Evolutionary conservation across 495 filamentous ascomycete genomes (phyloP), one percentile per base, ranked within the genome.

Genomic region (Pyrenula aspistea): DNA sequence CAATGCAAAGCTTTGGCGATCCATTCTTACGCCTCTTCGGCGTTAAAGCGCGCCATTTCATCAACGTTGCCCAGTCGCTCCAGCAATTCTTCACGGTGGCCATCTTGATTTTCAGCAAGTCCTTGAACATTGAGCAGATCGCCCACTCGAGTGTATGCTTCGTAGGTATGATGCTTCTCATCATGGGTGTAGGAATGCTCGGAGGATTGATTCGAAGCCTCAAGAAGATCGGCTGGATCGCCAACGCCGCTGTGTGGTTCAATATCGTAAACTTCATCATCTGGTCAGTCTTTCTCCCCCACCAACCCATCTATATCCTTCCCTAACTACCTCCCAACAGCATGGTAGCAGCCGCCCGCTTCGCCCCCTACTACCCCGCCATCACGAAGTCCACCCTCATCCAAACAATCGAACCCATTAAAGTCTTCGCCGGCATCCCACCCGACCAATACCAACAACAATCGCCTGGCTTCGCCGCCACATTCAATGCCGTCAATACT

Each of bases 1-100:
- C 82, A 0, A 64, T 80, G 19, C 64, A 68, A 56, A 78, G 70
- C 52, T 85, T 76, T 60, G 80, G 78, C 49, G 82, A 85, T 58
- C 67, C 77, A 4, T 78, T 73, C 62, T 79, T 76, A 60, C 78
- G 82, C 53, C 62, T 82, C 22, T 81, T 69, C 56, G 82, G 82
- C 1, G 53, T 62, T 3, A 62, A 62, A 42, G 68, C 72, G 2
- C 78, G 81, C 20, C 71, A 82, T 56, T 60, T 72, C n/a, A 67
- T 82, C 66, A 85, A 83, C 59, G 53, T 82, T 57, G 58, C 71
- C 2, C 74, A 83, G 57, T 70, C 75, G 2, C 55, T 83, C 56
- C 77, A 78, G 57, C 61, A 76, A 24, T 66, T 85, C 48, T 65
- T 82, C 22, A 73, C 69, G 21, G 80, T 85, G 20, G 71, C 74